Evolutionary conservation across 73 alveolate species (phyloP), one percentile per base, ranked within the genome.

Genomic region (Paramecium primaurelia): DNA sequence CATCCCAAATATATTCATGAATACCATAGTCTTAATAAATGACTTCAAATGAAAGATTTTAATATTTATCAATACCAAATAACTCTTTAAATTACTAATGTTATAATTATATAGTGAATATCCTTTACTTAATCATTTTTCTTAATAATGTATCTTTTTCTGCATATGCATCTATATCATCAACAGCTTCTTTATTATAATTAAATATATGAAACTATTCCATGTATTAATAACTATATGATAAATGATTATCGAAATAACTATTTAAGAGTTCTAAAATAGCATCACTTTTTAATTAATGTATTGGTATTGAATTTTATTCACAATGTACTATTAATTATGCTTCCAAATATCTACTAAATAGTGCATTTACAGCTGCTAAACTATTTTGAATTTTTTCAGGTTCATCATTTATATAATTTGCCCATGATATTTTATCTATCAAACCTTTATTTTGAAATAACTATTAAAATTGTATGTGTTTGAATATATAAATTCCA

Each of bases 1-100:
- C 73, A 47, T 80, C 91, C 91, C 91, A 80, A 18, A 80, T 80
- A 32, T 42, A 80, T 44, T 80, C 91, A 80, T 80, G 91, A 20
- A 80, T 26, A 3, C 91, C 91, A 45, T 80, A 80, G 16, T 80
- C 91, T 45, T 80, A 6, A 49, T 20, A 80, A 20, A 80, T 49
- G 6, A 80, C 58, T 80, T 80, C 91, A 80, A 80, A 80, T 26
- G 32, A 32, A 40, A 80, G 58, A 80, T 47, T 80, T 45, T 36
- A 36, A 42, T 75, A 75, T 75, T 75, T 75, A 4, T 75, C 88
- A 12, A 38, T 30, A 0, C 68, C 88, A 42, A 75, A 75, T 22
- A 75, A 14, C 16, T 75, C 88, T 42, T 75, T 75, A n/a, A 12
- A 75, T 20, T 75, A 38, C 37, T 75, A 12, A 20, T 75, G 58